A percentile compares a stretch with the other conserved stretches of the same genome.
Conservation (phyloP, 139 green algal genomes). For the Asterochloris erici region DNA sequence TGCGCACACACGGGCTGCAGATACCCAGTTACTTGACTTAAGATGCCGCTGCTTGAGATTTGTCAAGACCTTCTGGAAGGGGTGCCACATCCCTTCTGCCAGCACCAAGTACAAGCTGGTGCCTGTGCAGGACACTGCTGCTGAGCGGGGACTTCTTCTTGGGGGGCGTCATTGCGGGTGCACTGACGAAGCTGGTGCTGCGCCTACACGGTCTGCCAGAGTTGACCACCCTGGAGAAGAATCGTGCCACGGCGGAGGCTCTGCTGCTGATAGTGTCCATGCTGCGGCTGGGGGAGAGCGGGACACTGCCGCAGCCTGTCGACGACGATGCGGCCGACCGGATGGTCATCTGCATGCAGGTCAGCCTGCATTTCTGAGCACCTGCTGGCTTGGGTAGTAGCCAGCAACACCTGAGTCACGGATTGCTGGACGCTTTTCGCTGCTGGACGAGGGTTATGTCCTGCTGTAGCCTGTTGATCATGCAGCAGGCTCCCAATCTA, state of each 20-base stretch:
- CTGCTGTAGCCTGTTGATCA: too few relatives aligned
- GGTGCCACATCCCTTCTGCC: too few relatives aligned
- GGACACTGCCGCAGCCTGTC: constrained; percentile 35
- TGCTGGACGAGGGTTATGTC: too few relatives aligned
- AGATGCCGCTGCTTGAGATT: too few relatives aligned
- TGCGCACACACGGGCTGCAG: too few relatives aligned
- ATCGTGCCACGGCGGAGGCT: constrained; percentile 52
- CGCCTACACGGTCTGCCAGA: constrained; percentile 53
- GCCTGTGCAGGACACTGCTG: constrained; percentile 41
- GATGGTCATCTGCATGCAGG: constrained; percentile 58
- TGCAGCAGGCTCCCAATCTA: too few relatives aligned
- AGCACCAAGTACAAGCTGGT: too few relatives aligned
- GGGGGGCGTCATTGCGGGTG: constrained; percentile 66
- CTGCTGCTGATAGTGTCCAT: constrained; percentile 86
- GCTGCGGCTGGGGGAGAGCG: constrained; percentile 77
- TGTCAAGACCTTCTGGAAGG: too few relatives aligned
- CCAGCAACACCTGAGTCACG: not conserved
- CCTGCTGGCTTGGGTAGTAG: not conserved
- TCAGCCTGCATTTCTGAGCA: not conserved
- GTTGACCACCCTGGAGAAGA: constrained; percentile 30
- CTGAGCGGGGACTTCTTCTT: constrained; percentile 92
- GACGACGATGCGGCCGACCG: constrained; percentile 85
- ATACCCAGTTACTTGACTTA: too few relatives aligned
- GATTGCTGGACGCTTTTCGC: too few relatives aligned
- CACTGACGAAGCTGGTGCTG: constrained; percentile 91